phyloP scores from a whole-genome alignment of 1,139 yeast genomes.

The Pichiaceae sp. region DNA sequence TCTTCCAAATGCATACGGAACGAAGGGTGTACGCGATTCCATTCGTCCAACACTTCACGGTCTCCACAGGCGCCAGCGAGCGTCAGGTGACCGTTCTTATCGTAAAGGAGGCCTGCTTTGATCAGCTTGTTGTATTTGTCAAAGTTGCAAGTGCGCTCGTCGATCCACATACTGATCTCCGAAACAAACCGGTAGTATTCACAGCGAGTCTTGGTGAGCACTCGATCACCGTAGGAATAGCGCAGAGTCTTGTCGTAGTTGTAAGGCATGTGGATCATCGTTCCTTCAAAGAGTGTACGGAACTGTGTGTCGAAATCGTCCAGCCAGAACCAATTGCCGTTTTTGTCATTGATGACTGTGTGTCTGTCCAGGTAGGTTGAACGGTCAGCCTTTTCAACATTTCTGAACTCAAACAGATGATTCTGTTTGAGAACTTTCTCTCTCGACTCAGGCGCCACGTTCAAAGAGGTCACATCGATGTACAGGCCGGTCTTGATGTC shows the following conservation, averaged over 20 bases:
- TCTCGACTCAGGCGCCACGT: background rate
- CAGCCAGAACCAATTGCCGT: constrained; percentile 39
- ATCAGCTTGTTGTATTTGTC: constrained; percentile 12
- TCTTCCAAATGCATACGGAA: constrained; percentile 1
- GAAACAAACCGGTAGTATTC: constrained; percentile 12
- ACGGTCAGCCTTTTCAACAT: background rate
- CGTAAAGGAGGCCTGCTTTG: background rate
- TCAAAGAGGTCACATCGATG: constrained; percentile 41
- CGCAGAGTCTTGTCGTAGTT: constrained; percentile 28
- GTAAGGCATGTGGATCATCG: constrained; percentile 38
- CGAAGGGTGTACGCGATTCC: constrained; percentile 1
- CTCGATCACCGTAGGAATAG: constrained; percentile 33
- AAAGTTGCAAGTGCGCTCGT: constrained; percentile 13
- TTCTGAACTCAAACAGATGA: constrained; percentile 1
- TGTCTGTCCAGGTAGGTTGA: background rate
- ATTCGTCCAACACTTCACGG: constrained; percentile 1
- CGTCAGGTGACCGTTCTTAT: constrained; percentile 1
- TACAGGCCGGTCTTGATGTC: constrained; percentile 48
- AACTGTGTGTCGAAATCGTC: constrained; percentile 37
- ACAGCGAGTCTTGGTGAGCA: constrained; percentile 15
- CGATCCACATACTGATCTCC: constrained; percentile 17
- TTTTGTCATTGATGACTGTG: constrained; percentile 13
- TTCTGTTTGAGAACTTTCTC: constrained; percentile 1
- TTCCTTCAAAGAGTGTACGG: constrained; percentile 46
- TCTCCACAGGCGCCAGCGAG: constrained; percentile 2